A percentile compares a stretch with the other conserved stretches of the same genome.
Conservation (phyloP, 1,284 basidiomycete genomes). For the Exobasidium rhododendri region DNA sequence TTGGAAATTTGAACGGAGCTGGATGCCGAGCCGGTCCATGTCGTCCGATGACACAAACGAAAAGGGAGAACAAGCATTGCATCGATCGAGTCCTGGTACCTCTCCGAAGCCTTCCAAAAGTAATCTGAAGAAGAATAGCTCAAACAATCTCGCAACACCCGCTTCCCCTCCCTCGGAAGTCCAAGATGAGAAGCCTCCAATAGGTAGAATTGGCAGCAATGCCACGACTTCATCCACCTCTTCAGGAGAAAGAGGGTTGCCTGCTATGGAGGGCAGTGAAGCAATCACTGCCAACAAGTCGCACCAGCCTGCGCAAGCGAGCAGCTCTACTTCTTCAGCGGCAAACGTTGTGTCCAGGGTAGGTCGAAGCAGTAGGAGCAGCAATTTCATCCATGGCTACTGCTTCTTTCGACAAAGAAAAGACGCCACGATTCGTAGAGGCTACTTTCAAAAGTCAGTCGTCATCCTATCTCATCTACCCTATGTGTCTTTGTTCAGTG, state of each 20-base stretch:
- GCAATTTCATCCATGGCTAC: conserved; percentile 53
- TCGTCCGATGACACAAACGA: background rate
- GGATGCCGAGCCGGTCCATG: background rate
- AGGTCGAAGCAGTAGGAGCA: conserved; percentile 28
- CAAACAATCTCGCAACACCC: background rate
- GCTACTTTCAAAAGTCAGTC: conserved; percentile 66
- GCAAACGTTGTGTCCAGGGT: background rate
- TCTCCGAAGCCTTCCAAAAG: background rate
- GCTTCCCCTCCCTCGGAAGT: background rate
- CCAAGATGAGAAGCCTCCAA: background rate
- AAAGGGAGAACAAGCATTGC: background rate
- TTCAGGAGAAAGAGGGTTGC: too few species aligned
- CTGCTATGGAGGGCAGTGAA: background rate
- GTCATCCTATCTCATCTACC: conserved; percentile 80
- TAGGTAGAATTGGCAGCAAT: background rate
- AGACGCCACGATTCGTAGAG: conserved; percentile 42
- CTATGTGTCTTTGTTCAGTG: conserved; percentile 76
- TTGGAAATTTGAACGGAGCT: background rate
- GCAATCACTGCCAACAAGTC: background rate
- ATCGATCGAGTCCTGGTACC: background rate
- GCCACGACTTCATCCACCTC: background rate
- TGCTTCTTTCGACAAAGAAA: conserved; percentile 51
- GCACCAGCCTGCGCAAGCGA: background rate
- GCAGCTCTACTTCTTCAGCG: background rate
- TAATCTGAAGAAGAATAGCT: background rate